These are phyloP conservation scores for Wallemia hederae DNA, from an alignment of 1,284 basidiomycete species.

Conservation along the genomic window DNA sequence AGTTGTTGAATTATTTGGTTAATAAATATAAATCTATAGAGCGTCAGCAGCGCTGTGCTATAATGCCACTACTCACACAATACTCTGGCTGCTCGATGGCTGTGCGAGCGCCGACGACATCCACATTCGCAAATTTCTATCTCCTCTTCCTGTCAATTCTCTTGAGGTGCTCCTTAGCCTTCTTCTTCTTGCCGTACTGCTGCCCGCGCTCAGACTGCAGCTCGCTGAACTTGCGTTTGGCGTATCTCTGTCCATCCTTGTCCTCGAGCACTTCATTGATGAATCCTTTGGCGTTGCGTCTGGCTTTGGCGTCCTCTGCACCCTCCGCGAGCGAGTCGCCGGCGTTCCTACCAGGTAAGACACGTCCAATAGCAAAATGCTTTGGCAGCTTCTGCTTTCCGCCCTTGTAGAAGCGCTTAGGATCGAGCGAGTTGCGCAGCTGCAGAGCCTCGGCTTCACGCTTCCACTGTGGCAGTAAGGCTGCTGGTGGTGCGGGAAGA, in stretches of 20 bases:
- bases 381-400: conserved; percentile 53
- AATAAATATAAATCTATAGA: no score
- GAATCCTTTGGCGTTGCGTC: conserved; percentile 28
- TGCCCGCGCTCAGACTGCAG: conserved; percentile 40
- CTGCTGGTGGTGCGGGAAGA: conserved; percentile 50
- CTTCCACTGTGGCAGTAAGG: conserved; percentile 51
- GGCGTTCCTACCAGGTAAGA: conserved; percentile 32
- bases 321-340: conserved; percentile 44
- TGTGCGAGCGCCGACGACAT: no score
- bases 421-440: conserved; percentile 71
- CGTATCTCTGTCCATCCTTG: conserved; percentile 53
- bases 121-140: no score
- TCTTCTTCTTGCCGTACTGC: neutral
- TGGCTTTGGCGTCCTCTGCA: conserved; percentile 39
- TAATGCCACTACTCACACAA: no score
- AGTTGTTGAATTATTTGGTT: no score
- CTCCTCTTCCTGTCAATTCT: neutral
- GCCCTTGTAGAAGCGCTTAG: conserved; percentile 83
- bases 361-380: conserved; percentile 68
- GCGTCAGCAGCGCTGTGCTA: no score
- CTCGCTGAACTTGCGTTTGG: conserved; percentile 78
- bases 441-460: conserved; percentile 79
- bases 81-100: neutral
- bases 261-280: conserved; percentile 74
- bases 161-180: neutral